Evolutionary conservation across 441 rosid genomes (phyloP).

Genomic region (Omphalea diandra): DNA sequence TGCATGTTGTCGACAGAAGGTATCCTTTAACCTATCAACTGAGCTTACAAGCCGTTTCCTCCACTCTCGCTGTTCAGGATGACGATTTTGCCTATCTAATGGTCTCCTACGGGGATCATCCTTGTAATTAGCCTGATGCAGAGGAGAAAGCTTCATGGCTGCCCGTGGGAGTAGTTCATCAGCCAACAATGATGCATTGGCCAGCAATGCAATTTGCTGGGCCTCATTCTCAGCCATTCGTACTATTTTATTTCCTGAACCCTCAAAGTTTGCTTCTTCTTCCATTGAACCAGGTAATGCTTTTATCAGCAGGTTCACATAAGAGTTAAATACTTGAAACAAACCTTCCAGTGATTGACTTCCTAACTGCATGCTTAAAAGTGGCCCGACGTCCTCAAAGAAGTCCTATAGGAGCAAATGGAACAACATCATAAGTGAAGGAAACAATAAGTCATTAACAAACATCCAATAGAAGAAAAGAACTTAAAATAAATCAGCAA

Average conservation of each 20-base stretch:
- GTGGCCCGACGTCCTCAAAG: conserved; percentile 97
- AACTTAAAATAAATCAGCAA: neutral
- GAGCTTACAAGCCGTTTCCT: conserved; percentile 79
- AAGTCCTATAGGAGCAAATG: conserved; percentile 61
- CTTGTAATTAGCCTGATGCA: conserved; percentile 52
- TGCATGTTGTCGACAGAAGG: conserved; percentile 95
- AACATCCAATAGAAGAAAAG: neutral
- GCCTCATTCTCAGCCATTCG: conserved; percentile 93
- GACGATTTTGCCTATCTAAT: conserved; percentile 87
- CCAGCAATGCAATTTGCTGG: conserved; percentile 94
- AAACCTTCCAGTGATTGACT: conserved; percentile 91
- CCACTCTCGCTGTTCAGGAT: conserved; percentile 99
- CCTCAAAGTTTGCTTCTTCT: conserved; percentile 87
- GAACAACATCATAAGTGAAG: conserved; percentile 1
- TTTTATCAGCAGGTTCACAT: conserved; percentile 77
- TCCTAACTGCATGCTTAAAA: conserved; percentile 96
- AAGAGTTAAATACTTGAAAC: conserved; percentile 94
- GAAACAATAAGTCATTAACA: neutral
- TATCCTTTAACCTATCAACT: conserved; percentile 86
- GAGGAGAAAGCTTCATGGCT: conserved; percentile 87
- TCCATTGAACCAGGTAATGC: conserved; percentile 96
- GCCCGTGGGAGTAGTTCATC: conserved; percentile 99
- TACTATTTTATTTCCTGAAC: conserved; percentile 81
- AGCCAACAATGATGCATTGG: conserved; percentile 95
- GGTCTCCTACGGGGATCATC: conserved; percentile 74